Base-by-base conservation (phyloP, 352 stramenopile species). In the Globisporangium polare region DNA sequence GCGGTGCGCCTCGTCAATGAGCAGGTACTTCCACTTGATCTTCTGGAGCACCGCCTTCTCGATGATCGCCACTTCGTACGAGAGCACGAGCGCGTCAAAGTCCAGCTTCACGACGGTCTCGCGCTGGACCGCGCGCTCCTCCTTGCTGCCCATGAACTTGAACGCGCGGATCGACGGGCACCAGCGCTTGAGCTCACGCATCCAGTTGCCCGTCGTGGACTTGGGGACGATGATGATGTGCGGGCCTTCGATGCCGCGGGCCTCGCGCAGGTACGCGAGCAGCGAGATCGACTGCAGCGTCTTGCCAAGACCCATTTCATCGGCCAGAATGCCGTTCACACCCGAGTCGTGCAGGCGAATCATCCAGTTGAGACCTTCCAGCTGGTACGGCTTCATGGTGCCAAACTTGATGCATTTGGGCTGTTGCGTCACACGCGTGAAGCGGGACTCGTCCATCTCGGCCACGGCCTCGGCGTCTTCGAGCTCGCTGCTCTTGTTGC, bases 151-250 rank as follows among this genome's bases (percentile, higher is more conserved):
- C 86, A 99, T 98, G 63, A 99, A 99, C 63, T 98, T 94, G 60
- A 98, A 83, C 6, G 97, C 94, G 15, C 89, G 86, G 63, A 98
- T 92, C 20, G 73, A 85, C 2, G 97, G 97, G 47, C 97, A 92
- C 96, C 97, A 99, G 59, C 97, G 90, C 78, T 97, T 88, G 51
- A 99, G 89, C 74, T 99, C 97, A 62, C 94, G 90, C 92, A 99
- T 97, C 97, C 97, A 99, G 74, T 99, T 99, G 42, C 96, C 95
- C 10, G 99, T 87, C 24, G 97, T 99, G 5, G 97, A 98, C 54
- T 99, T 97, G 2, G 97, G 97, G 8, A 98, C 97, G 41, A 99
- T 97, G 57, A 99, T 96, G n/a, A 99, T 90, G 72, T 99, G 98
- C 5, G 97, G 97, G 4, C 97, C 97, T 65, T 97, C 89, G 5